Percentiles rank a stretch among this genome's conserved stretches.
Conservation (phyloP, 1,284 basidiomycete species). For the Cutaneotrichosporon cyanovorans region DNA sequence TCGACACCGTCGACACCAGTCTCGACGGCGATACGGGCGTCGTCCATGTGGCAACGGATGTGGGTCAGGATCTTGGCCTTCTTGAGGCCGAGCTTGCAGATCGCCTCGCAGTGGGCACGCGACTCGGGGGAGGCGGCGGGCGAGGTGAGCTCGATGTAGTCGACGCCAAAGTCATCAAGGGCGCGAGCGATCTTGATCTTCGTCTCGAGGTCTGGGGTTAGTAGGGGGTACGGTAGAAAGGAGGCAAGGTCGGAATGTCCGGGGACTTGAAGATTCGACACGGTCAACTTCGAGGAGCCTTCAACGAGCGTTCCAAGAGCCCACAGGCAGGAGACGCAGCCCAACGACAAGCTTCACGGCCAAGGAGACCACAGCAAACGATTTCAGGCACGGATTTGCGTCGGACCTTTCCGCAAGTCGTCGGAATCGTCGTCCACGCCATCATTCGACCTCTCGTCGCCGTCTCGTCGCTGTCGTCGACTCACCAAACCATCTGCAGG, state of each 20-base stretch:
- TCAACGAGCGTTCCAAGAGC: no score
- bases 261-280: no score
- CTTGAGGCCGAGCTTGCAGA: conserved; percentile 98
- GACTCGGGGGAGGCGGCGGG: conserved; percentile 98
- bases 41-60: conserved; percentile 99
- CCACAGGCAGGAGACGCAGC: no score
- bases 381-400: no score
- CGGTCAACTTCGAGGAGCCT: no score
- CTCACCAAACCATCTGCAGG: conserved; percentile 16
- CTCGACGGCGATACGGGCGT: conserved; percentile 96
- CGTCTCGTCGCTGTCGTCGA: neutral
- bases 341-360: no score
- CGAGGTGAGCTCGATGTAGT: conserved; percentile 99
- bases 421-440: no score
- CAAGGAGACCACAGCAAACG: no score
- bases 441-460: no score
- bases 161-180: conserved; percentile 95
- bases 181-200: conserved; percentile 98
- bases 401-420: no score
- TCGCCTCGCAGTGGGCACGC: conserved; percentile 88
- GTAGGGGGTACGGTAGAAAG: neutral
- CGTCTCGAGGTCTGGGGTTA: conserved; percentile 64
- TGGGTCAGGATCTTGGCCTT: conserved; percentile 79
- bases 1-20: conserved; percentile 99
- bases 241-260: neutral